Evolutionary conservation across 441 rosid genomes (phyloP), one percentile per base, ranked within the genome.

Genomic region (Pelargonium myrrhifolium): DNA sequence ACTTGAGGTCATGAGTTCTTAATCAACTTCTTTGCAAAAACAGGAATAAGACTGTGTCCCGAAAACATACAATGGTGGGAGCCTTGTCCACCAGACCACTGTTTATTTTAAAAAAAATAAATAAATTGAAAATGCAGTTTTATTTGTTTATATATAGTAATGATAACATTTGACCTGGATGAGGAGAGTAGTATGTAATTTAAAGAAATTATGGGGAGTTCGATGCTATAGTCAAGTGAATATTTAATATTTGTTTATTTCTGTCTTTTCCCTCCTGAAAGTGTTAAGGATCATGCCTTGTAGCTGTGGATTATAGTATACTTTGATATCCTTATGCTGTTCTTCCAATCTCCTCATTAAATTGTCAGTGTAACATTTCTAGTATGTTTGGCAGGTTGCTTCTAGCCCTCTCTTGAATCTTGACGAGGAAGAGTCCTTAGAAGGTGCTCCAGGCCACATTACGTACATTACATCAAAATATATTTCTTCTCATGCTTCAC

Each of bases 401-500:
- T 72, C 69, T 70, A 83, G 75, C 55, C 63, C 74, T 18, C 62
- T 47, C 59, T 65, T 45, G 69, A 72, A 73, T 74, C 77, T 69
- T 70, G 53, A 68, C 59, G 84, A 79, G 67, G 87, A 78, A 74
- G 89, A 79, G 66, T 75, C 78, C 55, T 69, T 59, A 2, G 42
- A 65, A 17, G 76, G 74, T 72, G 76, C 84, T 67, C 65, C 75
- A 56, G 75, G 73, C 67, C 72, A 72, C 68, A 49, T 40, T 62
- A 78, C 75, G 42, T 82, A 78, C 75, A 80, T 80, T 65, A 82
- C 86, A 42, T 72, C 84, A 71, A 87, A 83, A 72, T 90, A 82
- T 74, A 75, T 82, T 55, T 81, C 95, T 12, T 69, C 77, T 37
- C 82, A 77, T 70, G 83, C 97, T 75, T 90, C 98, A 67, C 96